Evolutionary conservation across 208 protist species (phyloP), one percentile per base, ranked within the genome.

Genomic region (Acanthamoeba royreba): DNA sequence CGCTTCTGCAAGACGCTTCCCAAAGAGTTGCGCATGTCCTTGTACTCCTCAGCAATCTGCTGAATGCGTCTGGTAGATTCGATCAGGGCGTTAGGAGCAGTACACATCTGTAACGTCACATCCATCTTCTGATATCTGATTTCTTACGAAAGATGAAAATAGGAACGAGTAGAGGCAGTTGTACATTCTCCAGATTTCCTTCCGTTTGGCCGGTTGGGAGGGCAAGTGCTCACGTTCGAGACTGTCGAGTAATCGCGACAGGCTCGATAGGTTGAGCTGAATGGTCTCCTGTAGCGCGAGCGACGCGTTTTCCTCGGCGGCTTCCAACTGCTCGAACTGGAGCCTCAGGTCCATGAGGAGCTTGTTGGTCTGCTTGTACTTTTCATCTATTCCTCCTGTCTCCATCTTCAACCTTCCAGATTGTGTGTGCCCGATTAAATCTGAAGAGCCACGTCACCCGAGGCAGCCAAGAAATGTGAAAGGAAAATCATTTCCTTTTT

Each of bases 161-260:
- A n/a, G 25, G 42, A 22, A 22, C 25, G 33, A 46, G 38, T 45
- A 33, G 31, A 87, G 49, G 2, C n/a, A 15, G n/a, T 11, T 19
- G 55, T 91, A 91, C 85, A 91, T 91, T 66, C 85, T 40, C 85
- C 85, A 91, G 3, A 91, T 61, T 35, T 91, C 85, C 15, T 47
- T 91, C 25, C 85, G 85, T 17, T 69, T 91, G 35, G 55, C 28
- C 25, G 25, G n/a, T 45, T 72, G 85, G 0, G 45, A 66, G 28
- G 85, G 85, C 22, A 91, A 33, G 28, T n/a, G 19, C 40, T 91
- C 52, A 13, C 17, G 19, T 40, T 91, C 85, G 17, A 91, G 85
- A 4, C 35, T 66, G 49, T 43, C 19, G 0, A 66, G 33, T n/a
- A 72, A 69, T 43, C 52, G 33, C 11, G 52, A 33, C 3, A 91